Conservation (phyloP, 441 rosid genomes). For the Manihot esculenta region DNA sequence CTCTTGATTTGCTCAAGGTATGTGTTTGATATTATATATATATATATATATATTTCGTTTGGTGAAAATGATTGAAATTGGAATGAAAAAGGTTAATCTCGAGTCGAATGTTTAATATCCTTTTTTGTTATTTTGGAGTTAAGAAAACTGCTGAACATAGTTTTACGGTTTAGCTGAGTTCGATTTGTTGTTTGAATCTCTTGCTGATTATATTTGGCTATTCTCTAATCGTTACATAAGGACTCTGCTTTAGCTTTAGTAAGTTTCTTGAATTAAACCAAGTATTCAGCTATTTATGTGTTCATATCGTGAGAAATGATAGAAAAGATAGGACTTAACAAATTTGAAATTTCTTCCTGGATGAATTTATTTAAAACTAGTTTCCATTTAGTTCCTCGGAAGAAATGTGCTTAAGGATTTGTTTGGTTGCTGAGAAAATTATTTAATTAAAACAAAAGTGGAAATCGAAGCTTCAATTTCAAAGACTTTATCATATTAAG, state of each 20-base stretch:
- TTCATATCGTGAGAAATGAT: no score
- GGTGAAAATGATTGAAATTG: neutral
- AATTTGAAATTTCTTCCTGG: neutral
- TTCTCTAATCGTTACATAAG: no score
- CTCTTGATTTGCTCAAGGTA: constrained; percentile 89
- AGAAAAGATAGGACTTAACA: neutral
- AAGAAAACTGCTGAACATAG: neutral
- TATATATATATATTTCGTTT: constrained; percentile 2
- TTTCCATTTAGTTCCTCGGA: neutral
- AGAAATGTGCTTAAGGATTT: constrained; percentile 1
- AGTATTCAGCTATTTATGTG: no score
- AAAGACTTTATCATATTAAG: neutral
- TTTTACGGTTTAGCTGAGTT: neutral
- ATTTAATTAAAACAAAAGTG: neutral
- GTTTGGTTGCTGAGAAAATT: neutral
- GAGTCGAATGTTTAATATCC: no score
- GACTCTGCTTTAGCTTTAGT: no score
- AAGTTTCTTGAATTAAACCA: no score
- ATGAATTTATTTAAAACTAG: neutral
- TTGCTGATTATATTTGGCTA: no score
- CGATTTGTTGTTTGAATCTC: no score
- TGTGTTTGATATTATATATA: no score
- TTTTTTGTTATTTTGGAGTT: neutral
- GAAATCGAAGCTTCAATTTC: neutral
- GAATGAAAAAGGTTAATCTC: neutral